Base-by-base conservation (phyloP, 768 basidiomycete genomes). In the Mycena floridula region DNA sequence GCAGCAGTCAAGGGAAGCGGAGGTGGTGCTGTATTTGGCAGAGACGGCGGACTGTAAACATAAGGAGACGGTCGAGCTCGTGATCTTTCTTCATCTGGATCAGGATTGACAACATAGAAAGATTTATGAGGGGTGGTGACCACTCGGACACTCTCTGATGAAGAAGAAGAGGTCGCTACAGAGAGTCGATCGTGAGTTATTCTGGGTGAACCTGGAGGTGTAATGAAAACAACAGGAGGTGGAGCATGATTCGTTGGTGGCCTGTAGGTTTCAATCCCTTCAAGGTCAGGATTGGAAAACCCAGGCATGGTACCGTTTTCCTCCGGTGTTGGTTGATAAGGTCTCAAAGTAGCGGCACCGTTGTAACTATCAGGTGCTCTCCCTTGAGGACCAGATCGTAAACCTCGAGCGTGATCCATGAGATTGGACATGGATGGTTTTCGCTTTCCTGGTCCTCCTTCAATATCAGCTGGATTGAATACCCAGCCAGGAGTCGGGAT, bases 181-280 rank as follows among this genome's bases (percentile, higher is more conserved):
- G 28, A 37, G 8, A 18, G 25, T 35, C 16, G 16, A 30, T 9
- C 42, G 40, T 27, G 25, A n/a, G 25, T 27, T 24, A 13, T 9
- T n/a, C 13, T 12, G 26, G 61, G 62, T 13, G 62, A 59, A 27
- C 50, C 44, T 20, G 56, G 61, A 6, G 64, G 63, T 12, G 59
- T 60, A 24, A 63, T 65, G 21, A 52, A 52, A 5, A 69, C 66
- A 40, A 69, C 53, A 13, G 59, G 65, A 16, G 68, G 68, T 8
- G 44, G 18, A n/a, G 20, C 25, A 25, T 13, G 16, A 27, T 22
- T 7, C 13, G 37, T 16, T 11, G 44, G 43, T 18, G 53, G 37
- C 40, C 37, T 35, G 9, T 46, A 46, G n/a, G 47, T 16, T 3
- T 26, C 13, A 20, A 13, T 7, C 7, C 7, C n/a, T 25, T 32